A percentile compares a stretch with the other conserved stretches of the same genome.
phyloP scores from a whole-genome alignment of 1,139 yeast species.

The Yamadazyma sp. region DNA sequence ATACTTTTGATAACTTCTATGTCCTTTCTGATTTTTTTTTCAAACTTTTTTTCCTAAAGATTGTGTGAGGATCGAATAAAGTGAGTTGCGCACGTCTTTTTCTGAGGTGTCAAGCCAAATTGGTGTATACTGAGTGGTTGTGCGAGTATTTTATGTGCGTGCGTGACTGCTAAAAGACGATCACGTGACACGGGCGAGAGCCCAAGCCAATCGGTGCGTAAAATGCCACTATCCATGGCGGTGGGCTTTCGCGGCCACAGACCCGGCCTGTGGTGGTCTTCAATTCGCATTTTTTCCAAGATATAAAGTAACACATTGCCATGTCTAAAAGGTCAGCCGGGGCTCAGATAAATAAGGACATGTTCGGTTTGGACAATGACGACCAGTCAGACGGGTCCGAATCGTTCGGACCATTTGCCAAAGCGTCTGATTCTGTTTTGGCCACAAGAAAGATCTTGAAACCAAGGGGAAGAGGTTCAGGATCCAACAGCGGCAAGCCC shows the following conservation, averaged over 20 bases:
- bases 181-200: constrained; percentile 2
- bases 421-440: constrained; percentile 64
- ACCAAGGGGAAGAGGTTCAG: constrained; percentile 42
- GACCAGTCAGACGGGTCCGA: constrained; percentile 39
- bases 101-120: neutral
- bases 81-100: neutral
- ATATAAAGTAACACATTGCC: no score
- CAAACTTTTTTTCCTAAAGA: constrained; percentile 1
- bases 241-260: no score
- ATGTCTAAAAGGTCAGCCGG: constrained; percentile 73
- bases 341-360: constrained; percentile 54
- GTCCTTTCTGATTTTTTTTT: constrained; percentile 10
- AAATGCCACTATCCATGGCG: no score
- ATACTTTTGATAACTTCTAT: constrained; percentile 14
- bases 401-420: constrained; percentile 21
- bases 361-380: constrained; percentile 22
- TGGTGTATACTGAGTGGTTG: neutral
- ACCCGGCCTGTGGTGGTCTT: no score
- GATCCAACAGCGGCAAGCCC: constrained; percentile 2
- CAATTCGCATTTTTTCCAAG: no score
- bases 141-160: neutral
- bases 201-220: constrained; percentile 1
- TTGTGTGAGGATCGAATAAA: neutral
- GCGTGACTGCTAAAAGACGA: neutral
- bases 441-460: constrained; percentile 66